A percentile compares a stretch with the other conserved stretches of the same genome.
Conservation (phyloP, 768 basidiomycete species). For the Udeniomyces megalosporus region DNA sequence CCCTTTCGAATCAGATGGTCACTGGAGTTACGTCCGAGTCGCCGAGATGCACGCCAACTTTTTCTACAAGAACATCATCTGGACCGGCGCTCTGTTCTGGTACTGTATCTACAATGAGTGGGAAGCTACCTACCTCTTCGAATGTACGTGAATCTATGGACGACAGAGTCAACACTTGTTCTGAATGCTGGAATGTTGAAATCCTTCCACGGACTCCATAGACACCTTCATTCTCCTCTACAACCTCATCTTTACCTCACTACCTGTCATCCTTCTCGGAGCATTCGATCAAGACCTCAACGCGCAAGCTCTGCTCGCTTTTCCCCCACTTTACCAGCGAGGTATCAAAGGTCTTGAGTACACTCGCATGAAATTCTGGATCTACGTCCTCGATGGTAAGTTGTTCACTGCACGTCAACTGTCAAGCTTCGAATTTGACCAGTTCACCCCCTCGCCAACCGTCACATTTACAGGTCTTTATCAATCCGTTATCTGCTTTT, state of each 20-base stretch:
- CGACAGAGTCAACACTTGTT: no score
- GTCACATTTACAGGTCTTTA: no score
- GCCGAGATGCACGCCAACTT: constrained; percentile 81
- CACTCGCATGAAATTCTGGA: constrained; percentile 79
- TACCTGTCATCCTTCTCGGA: constrained; percentile 84
- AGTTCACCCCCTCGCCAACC: neutral
- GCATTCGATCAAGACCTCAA: constrained; percentile 94
- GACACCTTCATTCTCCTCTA: constrained; percentile 79
- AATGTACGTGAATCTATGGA: neutral
- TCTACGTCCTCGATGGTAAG: constrained; percentile 75
- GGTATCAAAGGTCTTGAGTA: constrained; percentile 89
- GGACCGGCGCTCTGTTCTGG: constrained; percentile 91
- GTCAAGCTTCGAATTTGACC: neutral
- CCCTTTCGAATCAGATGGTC: constrained; percentile 60
- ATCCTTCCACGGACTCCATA: constrained; percentile 23
- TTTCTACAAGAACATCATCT: constrained; percentile 81
- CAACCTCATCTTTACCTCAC: constrained; percentile 82
- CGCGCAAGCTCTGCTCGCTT: constrained; percentile 71
- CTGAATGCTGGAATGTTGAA: no score
- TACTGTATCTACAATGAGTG: constrained; percentile 60
- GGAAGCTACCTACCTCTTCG: constrained; percentile 13
- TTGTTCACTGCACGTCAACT: neutral
- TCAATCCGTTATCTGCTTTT: constrained; percentile 44
- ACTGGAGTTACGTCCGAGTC: constrained; percentile 91
- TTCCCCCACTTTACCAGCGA: constrained; percentile 87